Conservation (phyloP, 306 rosid genomes). For the Canavalia ensiformis region DNA sequence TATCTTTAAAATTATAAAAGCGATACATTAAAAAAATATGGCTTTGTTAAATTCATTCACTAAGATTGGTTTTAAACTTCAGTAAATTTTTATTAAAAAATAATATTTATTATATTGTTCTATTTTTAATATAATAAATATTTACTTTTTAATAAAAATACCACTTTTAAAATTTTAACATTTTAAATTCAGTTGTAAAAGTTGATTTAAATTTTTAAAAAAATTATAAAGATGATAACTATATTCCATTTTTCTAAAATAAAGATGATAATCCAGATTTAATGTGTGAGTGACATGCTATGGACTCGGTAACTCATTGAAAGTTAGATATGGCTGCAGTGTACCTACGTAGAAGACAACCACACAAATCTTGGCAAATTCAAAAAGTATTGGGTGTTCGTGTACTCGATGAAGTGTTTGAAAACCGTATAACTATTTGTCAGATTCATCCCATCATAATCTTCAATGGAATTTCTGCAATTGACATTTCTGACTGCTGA, state of each 20-base stretch:
- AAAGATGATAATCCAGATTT: not conserved
- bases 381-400: slow-evolving; percentile 5
- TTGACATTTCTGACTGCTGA: not conserved
- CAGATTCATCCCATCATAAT: not conserved
- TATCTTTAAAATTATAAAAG: no score
- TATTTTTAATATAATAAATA: no score
- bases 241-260: not conserved
- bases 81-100: no score
- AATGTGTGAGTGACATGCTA: not conserved
- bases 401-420: not conserved
- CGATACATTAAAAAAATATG: no score
- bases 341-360: slow-evolving; percentile 7
- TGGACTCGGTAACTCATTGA: not conserved
- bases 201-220: not conserved
- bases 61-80: no score
- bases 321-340: not conserved
- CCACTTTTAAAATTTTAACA: no score
- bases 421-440: not conserved
- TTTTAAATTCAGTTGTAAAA: no score
- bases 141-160: no score
- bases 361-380: slow-evolving; percentile 18
- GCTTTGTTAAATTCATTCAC: no score
- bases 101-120: no score
- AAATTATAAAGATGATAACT: not conserved
- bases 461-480: not conserved